A percentile compares a stretch with the other conserved stretches of the same genome.
Evolutionary conservation across 2,329 filamentous ascomycete genomes (phyloP).

Genomic region (Ophiostoma montium): DNA sequence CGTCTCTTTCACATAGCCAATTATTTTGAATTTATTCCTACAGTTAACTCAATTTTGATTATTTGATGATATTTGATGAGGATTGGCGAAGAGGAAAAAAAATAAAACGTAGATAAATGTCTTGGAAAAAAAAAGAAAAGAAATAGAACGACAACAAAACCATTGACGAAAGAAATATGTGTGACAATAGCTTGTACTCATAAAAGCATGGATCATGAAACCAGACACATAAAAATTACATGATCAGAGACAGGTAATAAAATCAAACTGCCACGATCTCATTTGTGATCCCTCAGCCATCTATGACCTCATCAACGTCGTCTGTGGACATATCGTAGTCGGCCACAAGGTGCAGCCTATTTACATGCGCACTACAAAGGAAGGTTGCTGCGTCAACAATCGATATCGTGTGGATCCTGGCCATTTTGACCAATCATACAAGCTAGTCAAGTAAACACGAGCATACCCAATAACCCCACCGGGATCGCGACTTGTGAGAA

Average conservation of each 20-base stretch:
- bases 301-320: background rate
- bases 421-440: background rate
- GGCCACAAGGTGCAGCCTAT: background rate
- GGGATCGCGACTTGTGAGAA: slow-evolving; percentile 9
- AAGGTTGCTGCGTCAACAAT: slow-evolving; percentile 11
- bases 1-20: too few relatives aligned
- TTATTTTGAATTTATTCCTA: too few relatives aligned
- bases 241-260: too few relatives aligned
- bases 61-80: background rate
- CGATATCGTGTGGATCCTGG: background rate
- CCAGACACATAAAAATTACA: background rate
- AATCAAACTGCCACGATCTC: too few relatives aligned
- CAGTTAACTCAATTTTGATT: background rate
- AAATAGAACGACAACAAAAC: background rate
- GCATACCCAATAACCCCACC: slow-evolving; percentile 6
- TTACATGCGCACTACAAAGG: background rate
- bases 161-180: background rate
- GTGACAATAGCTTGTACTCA: background rate
- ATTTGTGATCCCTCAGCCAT: too few relatives aligned
- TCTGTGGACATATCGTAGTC: too few relatives aligned
- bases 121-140: background rate
- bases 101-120: background rate
- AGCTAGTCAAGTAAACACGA: slow-evolving; percentile 9
- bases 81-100: background rate
- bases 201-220: background rate